Evolutionary conservation across 2,329 filamentous ascomycete genomes (phyloP).

Genomic region (Aphanoascus verrucosus): DNA sequence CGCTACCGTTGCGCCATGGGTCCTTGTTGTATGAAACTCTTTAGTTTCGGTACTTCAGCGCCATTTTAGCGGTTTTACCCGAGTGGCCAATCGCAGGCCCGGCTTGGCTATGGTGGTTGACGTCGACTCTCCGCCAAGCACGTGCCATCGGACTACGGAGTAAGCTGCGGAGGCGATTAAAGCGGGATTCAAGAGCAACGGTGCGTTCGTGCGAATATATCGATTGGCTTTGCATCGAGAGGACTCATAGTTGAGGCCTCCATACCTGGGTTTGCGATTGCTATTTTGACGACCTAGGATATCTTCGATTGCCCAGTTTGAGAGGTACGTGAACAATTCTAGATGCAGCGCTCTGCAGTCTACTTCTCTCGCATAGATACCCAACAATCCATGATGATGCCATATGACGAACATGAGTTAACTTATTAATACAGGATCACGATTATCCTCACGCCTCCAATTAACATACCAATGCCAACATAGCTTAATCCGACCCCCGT

Average conservation of each 20-base stretch:
- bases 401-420: not conserved
- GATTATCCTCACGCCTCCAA: not conserved
- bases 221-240: too few relatives aligned
- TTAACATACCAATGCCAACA: not conserved
- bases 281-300: too few relatives aligned
- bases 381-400: not conserved
- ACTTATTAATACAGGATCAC: not conserved
- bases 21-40: not conserved
- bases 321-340: too few relatives aligned
- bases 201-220: not conserved
- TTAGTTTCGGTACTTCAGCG: too few relatives aligned
- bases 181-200: slow-evolving; percentile 9
- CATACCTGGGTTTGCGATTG: too few relatives aligned
- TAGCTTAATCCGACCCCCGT: not conserved
- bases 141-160: not conserved
- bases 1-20: slow-evolving; percentile 11
- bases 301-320: too few relatives aligned
- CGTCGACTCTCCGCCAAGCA: not conserved
- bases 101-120: too few relatives aligned
- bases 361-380: too few relatives aligned
- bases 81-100: not conserved
- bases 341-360: too few relatives aligned
- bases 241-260: too few relatives aligned
- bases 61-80: not conserved
- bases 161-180: not conserved